Percentiles rank a stretch among this genome's conserved stretches.
These are phyloP conservation scores for Penicillium robsamsonii DNA, from an alignment of 495 filamentous ascomycete species.

Conservation along the genomic window DNA sequence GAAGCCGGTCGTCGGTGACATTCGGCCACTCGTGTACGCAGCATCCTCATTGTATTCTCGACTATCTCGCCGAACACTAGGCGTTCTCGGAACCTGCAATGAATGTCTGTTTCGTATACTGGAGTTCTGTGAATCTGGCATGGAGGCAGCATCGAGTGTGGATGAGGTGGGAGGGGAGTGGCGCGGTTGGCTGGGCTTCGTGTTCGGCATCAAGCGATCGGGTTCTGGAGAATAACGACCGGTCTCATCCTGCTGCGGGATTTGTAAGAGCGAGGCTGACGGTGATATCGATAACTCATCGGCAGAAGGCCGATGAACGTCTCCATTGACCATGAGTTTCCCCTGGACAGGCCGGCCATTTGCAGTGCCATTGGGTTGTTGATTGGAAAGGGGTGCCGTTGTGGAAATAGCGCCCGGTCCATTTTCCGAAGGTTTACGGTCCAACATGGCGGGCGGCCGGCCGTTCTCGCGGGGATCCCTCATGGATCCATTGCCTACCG, in stretches of 20 bases:
- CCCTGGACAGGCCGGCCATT: conserved; percentile 31
- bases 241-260: conserved; percentile 35
- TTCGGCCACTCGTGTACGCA: conserved; percentile 69
- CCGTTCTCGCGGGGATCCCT: conserved; percentile 42
- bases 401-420: conserved; percentile 34
- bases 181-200: conserved; percentile 55
- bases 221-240: conserved; percentile 41
- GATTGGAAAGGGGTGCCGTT: conserved; percentile 28
- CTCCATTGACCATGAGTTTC: conserved; percentile 44
- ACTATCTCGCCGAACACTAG: conserved; percentile 52
- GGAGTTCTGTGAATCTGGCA: conserved; percentile 44
- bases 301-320: conserved; percentile 33
- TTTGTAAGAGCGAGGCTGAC: conserved; percentile 33
- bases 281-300: conserved; percentile 33
- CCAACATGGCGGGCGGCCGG: conserved; percentile 38
- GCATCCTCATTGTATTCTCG: conserved; percentile 61
- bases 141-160: conserved; percentile 39
- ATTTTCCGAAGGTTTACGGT: conserved; percentile 36
- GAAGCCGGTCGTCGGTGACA: conserved; percentile 70
- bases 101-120: conserved; percentile 81
- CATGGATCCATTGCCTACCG: conserved; percentile 45
- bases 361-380: conserved; percentile 37
- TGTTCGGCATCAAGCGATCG: conserved; percentile 38
- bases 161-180: conserved; percentile 69
- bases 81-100: conserved; percentile 71